These are phyloP conservation scores for Ilex aquifolium DNA, from an alignment of 257 asterid species.

Conservation along the genomic window DNA sequence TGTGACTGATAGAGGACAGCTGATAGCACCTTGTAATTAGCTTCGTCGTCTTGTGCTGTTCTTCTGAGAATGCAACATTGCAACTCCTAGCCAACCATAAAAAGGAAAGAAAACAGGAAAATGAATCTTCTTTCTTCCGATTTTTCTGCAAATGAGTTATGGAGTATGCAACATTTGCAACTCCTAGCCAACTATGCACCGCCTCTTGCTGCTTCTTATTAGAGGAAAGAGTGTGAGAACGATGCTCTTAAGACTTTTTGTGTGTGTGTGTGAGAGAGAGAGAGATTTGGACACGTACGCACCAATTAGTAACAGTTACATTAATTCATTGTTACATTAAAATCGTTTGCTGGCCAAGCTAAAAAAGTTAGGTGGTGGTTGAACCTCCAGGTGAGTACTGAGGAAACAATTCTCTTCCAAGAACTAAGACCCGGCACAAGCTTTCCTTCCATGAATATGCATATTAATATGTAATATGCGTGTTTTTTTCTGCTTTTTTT, in stretches of 20 bases:
- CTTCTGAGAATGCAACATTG: too few relatives aligned
- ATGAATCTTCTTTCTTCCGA: not conserved
- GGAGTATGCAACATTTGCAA: not conserved
- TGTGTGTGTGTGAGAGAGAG: constrained; percentile 6
- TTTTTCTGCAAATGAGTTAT: constrained; percentile 1
- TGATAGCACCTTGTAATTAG: too few relatives aligned
- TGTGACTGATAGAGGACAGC: not conserved
- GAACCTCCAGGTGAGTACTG: constrained; percentile 3
- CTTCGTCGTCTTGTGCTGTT: too few relatives aligned
- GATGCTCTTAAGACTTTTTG: not conserved
- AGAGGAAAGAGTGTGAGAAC: constrained; percentile 16
- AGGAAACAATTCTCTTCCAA: constrained; percentile 14
- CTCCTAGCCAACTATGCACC: not conserved
- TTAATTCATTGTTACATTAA: constrained; percentile 35
- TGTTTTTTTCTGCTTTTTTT: not conserved
- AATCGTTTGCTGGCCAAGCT: constrained; percentile 18
- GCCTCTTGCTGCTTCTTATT: constrained; percentile 1
- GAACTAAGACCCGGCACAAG: constrained; percentile 1
- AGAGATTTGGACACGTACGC: constrained; percentile 29
- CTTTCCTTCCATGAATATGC: not conserved
- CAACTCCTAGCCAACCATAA: not conserved
- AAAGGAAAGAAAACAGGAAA: not conserved
- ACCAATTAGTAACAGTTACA: constrained; percentile 33
- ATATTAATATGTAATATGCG: not conserved
- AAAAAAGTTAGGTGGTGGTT: constrained; percentile 29